phyloP scores from a whole-genome alignment of 345 rosid species.

The Geranium rotundifolium region DNA sequence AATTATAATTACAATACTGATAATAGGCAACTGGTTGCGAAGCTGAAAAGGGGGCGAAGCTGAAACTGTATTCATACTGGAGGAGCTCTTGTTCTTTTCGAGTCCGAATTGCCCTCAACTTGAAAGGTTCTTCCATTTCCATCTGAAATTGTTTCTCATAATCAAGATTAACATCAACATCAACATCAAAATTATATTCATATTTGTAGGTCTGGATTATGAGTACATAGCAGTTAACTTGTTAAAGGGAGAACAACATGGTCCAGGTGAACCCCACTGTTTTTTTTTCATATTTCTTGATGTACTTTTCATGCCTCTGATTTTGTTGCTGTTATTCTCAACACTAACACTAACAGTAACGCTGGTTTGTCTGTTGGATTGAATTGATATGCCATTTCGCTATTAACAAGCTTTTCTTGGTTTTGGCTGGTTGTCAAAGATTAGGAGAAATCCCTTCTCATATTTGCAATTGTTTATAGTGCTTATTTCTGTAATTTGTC shows the following conservation, averaged over 20 bases:
- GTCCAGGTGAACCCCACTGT: conserved; percentile 33
- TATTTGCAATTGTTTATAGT: neutral
- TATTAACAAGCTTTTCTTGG: neutral
- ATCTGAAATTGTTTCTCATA: neutral
- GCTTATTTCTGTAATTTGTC: neutral
- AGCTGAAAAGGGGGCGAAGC: conserved; percentile 7
- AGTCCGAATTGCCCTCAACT: conserved; percentile 62
- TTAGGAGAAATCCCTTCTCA: neutral
- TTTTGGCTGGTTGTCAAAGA: neutral
- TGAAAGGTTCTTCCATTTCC: conserved; percentile 37
- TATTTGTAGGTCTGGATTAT: conserved; percentile 43
- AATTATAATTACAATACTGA: neutral
- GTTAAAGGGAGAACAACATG: conserved; percentile 43
- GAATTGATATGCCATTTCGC: neutral
- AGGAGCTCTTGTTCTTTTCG: conserved; percentile 70
- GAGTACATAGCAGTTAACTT: conserved; percentile 55
- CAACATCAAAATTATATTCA: neutral
- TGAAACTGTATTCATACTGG: conserved; percentile 56
- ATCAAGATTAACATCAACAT: neutral
- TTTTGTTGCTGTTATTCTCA: neutral
- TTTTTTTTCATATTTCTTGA: neutral
- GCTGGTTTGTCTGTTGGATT: no score
- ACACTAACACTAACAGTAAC: no score
- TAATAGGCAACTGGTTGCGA: neutral
- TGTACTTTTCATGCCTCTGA: no score